These are phyloP conservation scores for Euryodendron excelsum DNA, from an alignment of 148 eudicot genomes.

Conservation along the genomic window DNA sequence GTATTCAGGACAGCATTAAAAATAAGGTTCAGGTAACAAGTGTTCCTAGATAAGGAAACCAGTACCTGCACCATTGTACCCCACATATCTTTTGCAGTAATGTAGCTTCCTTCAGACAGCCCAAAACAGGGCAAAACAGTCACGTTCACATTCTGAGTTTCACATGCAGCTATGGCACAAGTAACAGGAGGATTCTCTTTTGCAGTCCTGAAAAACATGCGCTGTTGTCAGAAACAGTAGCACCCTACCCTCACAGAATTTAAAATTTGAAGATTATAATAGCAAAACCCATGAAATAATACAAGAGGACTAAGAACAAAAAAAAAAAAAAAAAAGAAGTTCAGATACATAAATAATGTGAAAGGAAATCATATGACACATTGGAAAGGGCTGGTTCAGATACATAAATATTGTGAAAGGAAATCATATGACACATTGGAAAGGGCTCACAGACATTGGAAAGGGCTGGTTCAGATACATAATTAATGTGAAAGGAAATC, in stretches of 20 bases:
- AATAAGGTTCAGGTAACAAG: no score
- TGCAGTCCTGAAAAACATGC: slow-evolving; percentile 68
- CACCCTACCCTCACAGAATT: not conserved
- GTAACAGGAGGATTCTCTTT: slow-evolving; percentile 91
- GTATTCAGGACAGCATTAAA: no score
- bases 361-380: no score
- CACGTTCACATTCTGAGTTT: slow-evolving; percentile 95
- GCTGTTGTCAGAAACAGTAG: slow-evolving; percentile 18
- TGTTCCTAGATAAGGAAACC: not conserved
- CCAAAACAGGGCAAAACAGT: slow-evolving; percentile 92
- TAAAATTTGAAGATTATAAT: not conserved
- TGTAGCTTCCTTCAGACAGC: slow-evolving; percentile 63
- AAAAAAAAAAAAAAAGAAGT: not conserved
- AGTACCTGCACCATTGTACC: slow-evolving; percentile 77
- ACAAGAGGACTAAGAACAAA: no score
- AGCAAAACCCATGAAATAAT: no score
- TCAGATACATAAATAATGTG: not conserved
- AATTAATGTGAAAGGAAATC: no score
- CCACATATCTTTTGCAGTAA: slow-evolving; percentile 98
- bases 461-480: no score
- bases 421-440: no score
- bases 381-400: no score
- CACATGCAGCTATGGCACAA: slow-evolving; percentile 91
- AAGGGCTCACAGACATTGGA: no score
- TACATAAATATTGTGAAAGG: no score